Percentiles rank a stretch among this genome's conserved stretches.
These are phyloP conservation scores for Ascochyta fabae DNA, from an alignment of 2,329 filamentous ascomycete genomes.

Conservation along the genomic window DNA sequence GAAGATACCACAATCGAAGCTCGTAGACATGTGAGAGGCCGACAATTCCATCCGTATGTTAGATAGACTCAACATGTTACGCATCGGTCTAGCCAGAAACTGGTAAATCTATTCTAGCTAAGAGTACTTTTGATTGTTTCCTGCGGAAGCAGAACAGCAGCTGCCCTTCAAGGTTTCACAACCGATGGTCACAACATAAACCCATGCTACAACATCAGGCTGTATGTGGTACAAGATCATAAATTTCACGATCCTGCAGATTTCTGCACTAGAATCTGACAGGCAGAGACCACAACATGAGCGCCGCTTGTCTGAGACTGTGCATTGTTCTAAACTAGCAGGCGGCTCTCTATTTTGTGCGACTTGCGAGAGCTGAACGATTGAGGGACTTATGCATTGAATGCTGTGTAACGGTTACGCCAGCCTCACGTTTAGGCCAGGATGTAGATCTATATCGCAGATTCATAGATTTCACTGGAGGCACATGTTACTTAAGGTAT, in stretches of 20 bases:
- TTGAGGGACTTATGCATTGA: slow-evolving; percentile 1
- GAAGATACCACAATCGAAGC: too few relatives aligned
- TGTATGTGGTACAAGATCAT: not conserved
- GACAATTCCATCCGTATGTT: too few relatives aligned
- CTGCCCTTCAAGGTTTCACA: slow-evolving; percentile 1
- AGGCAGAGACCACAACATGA: not conserved
- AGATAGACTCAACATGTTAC: too few relatives aligned
- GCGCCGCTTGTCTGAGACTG: not conserved
- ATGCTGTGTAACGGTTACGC: slow-evolving; percentile 8
- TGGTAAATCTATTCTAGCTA: not conserved
- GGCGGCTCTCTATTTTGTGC: not conserved
- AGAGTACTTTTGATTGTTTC: not conserved
- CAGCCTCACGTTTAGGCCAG: not conserved
- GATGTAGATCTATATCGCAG: slow-evolving; percentile 6
- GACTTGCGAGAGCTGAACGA: not conserved
- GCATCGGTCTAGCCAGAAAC: not conserved
- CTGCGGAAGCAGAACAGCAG: not conserved
- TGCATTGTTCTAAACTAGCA: not conserved
- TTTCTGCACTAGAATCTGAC: not conserved
- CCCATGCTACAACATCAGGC: not conserved
- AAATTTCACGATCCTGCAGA: slow-evolving; percentile 1
- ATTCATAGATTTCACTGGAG: not conserved
- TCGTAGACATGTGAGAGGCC: too few relatives aligned
- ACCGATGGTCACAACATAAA: not conserved
- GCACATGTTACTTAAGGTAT: not conserved